phyloP scores from a whole-genome alignment of 2,329 filamentous ascomycete species.

The Cercospora citrullina region DNA sequence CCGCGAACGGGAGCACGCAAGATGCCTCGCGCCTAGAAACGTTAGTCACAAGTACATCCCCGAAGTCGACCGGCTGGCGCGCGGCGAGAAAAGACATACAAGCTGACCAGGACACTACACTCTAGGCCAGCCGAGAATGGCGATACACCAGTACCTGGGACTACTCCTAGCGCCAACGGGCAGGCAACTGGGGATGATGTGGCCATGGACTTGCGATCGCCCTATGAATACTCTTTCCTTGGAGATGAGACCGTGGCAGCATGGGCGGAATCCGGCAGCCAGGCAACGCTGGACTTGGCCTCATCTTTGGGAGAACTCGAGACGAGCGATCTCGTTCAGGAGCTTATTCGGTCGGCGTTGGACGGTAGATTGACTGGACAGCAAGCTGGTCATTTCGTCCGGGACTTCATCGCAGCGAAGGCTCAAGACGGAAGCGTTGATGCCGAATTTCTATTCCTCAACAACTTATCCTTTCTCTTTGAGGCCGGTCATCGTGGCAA shows the following conservation, averaged over 20 bases:
- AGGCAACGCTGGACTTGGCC: slow-evolving; percentile 66
- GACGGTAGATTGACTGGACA: slow-evolving; percentile 65
- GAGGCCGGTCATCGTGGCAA: slow-evolving; percentile 65
- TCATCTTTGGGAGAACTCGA: slow-evolving; percentile 65
- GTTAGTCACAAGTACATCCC: slow-evolving; percentile 21
- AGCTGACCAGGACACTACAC: slow-evolving; percentile 21
- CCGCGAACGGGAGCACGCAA: slow-evolving; percentile 11
- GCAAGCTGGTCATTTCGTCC: slow-evolving; percentile 71
- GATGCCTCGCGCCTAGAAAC: slow-evolving; percentile 16
- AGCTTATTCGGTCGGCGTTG: slow-evolving; percentile 75
- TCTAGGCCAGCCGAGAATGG: slow-evolving; percentile 20
- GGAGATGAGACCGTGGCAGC: slow-evolving; percentile 66
- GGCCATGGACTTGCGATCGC: slow-evolving; percentile 21
- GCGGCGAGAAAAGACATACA: slow-evolving; percentile 18
- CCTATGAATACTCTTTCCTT: slow-evolving; percentile 72
- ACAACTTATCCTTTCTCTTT: slow-evolving; percentile 76
- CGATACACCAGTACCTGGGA: slow-evolving; percentile 20
- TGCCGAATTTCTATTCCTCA: slow-evolving; percentile 68
- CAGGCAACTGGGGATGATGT: slow-evolving; percentile 12
- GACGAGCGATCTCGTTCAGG: slow-evolving; percentile 75
- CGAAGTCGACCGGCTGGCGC: slow-evolving; percentile 15
- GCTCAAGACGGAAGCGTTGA: slow-evolving; percentile 49
- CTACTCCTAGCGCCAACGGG: slow-evolving; percentile 17
- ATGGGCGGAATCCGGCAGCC: slow-evolving; percentile 69
- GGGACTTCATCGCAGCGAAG: slow-evolving; percentile 67